Evolutionary conservation across 78 protist species (phyloP).

Genomic region (Dictyostelium brefeldianum): DNA sequence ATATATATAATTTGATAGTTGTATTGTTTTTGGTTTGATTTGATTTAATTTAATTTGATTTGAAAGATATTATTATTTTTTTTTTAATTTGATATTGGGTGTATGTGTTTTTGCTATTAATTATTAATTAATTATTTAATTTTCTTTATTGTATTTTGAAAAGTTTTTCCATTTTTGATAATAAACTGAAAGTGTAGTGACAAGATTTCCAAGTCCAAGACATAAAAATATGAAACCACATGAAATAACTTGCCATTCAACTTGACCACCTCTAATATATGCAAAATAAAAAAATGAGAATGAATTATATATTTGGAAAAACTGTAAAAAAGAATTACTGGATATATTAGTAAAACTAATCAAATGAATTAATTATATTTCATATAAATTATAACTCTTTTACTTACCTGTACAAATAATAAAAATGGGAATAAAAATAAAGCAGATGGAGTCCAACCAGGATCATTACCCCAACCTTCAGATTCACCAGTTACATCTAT

Average conservation of each 20-base stretch:
- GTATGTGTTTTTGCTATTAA: no score
- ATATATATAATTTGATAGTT: no score
- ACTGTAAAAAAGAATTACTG: background rate
- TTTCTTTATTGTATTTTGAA: slow-evolving; percentile 12
- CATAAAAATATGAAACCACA: slow-evolving; percentile 52
- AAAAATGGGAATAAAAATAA: slow-evolving; percentile 53
- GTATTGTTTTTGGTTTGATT: background rate
- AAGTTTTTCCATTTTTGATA: slow-evolving; percentile 30
- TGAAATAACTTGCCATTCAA: slow-evolving; percentile 66
- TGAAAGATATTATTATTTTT: no score
- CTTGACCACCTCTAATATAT: background rate
- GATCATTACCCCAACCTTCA: slow-evolving; percentile 55
- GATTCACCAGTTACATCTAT: slow-evolving; percentile 86
- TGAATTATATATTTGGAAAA: slow-evolving; percentile 62
- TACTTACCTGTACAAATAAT: slow-evolving; percentile 61
- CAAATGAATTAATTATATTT: no score
- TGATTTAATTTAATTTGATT: background rate
- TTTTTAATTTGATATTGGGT: background rate
- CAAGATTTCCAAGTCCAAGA: slow-evolving; percentile 64
- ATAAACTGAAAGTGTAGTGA: slow-evolving; percentile 27
- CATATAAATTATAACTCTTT: no score
- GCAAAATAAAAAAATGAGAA: slow-evolving; percentile 46
- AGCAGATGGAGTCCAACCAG: slow-evolving; percentile 75
- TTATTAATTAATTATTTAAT: slow-evolving; percentile 1
- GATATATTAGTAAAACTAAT: background rate